Base-by-base conservation (phyloP, 331 rosid species). In the Phaseolus coccineus region DNA sequence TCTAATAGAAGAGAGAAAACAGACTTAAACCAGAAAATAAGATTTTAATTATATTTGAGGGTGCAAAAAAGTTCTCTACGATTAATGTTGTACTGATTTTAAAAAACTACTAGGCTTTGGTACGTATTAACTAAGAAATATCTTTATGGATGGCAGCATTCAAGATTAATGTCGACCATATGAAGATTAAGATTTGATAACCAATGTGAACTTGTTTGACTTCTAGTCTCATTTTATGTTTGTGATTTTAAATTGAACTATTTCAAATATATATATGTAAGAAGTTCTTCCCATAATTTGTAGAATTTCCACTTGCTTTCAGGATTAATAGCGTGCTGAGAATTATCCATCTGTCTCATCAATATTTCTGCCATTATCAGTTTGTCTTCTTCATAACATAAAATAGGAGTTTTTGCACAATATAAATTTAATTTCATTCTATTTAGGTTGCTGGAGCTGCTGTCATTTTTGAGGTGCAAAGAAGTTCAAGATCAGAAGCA, bases 401-500 rank as follows among this genome's bases (percentile, higher is more conserved):
- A 62, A 55, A 5, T 13, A 24, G 12, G 65, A 76, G 35, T 19
- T 3, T 3, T 57, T 15, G 37, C 8, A 6, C 25, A 14, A 39
- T 28, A 61, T 77, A 71, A 53, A 9, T 73, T 70, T 24, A 33
- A 44, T 62, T 37, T 44, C 24, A 59, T 51, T 66, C 67, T 53
- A 81, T 76, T 35, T 84, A 93, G 97, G 94, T 93, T 83, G 97
- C 93, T 19, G 97, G 93, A 31, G 86, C 88, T 78, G 93, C 91
- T 15, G 46, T 93, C 59, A 78, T 93, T 76, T 93, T 89, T 74
- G 97, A 93, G 88, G 97, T 93, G 85, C 97, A 93, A 82, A 88
- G 97, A 85, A 93, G 90, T 81, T 73, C 93, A 44, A 83, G 93
- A 80, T 84, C 97, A 81, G 97, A 93, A 80, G 97, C 93, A 30